phyloP scores from a whole-genome alignment of 345 rosid species.

The Corchorus olitorius region DNA sequence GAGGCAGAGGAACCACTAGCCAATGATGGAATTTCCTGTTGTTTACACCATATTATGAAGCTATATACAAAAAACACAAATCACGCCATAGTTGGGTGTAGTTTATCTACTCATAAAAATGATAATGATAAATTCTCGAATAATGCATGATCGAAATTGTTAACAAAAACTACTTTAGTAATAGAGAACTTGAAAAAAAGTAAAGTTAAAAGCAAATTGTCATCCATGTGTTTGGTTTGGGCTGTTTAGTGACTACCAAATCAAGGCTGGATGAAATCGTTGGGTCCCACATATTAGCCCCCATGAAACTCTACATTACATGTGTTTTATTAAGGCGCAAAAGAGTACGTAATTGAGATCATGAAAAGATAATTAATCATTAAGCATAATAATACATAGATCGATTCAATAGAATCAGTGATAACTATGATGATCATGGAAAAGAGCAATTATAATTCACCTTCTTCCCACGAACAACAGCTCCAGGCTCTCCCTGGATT shows the following conservation, averaged over 20 bases:
- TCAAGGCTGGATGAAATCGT: neutral
- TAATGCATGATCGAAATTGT: neutral
- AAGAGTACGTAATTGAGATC: neutral
- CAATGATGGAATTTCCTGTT: neutral
- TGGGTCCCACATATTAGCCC: neutral
- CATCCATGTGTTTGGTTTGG: conserved; percentile 19
- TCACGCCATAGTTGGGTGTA: neutral
- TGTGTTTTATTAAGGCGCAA: neutral
- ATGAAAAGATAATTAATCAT: no score
- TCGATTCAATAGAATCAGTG: neutral
- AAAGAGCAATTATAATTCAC: conserved; percentile 30
- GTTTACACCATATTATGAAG: neutral
- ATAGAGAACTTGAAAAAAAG: neutral
- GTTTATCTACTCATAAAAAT: conserved; percentile 3
- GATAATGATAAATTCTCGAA: conserved; percentile 1
- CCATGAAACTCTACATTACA: conserved; percentile 17
- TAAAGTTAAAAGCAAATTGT: conserved; percentile 21
- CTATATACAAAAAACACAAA: neutral
- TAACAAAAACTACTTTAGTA: neutral
- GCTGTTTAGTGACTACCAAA: conserved; percentile 7
- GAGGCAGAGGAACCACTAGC: neutral
- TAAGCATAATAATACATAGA: neutral
- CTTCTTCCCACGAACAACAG: conserved; percentile 91
- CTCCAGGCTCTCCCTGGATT: conserved; percentile 74
- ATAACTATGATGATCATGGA: neutral